These are phyloP conservation scores for Tuber umbilicatum DNA, from an alignment of 495 filamentous ascomycete genomes.

Conservation along the genomic window DNA sequence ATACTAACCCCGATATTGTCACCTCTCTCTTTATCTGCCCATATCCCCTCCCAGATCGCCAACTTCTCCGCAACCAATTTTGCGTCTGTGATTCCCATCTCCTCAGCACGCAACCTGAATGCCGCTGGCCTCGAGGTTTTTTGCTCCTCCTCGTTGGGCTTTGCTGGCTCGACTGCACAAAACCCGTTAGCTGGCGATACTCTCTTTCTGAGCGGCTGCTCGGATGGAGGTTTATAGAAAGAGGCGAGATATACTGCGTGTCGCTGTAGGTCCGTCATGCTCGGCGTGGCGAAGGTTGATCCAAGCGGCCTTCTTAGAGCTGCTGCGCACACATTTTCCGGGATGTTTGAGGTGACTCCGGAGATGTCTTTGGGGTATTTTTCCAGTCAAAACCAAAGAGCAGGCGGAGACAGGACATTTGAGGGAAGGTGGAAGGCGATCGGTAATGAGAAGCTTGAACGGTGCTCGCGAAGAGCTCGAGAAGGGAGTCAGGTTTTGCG, in stretches of 20 bases:
- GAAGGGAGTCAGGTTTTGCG: not conserved
- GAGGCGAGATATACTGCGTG: not conserved
- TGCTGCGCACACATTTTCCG: not conserved
- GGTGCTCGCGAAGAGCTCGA: not conserved
- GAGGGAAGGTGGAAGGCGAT: not conserved
- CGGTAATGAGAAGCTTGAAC: not conserved
- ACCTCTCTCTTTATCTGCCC: not conserved
- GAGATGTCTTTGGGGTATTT: not conserved
- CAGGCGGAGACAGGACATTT: not conserved
- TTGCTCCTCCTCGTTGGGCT: not conserved
- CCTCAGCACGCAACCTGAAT: not conserved
- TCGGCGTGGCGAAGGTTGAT: not conserved
- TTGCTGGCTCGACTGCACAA: not conserved
- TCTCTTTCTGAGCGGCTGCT: not conserved
- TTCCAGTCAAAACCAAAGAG: not conserved
- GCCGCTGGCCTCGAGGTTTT: not conserved
- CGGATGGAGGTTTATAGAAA: not conserved
- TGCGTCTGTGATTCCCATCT: not conserved
- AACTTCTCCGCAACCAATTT: not conserved
- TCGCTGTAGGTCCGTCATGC: not conserved
- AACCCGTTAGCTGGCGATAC: not conserved
- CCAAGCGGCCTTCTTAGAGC: not conserved
- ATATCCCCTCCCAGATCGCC: not conserved
- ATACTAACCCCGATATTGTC: not conserved
- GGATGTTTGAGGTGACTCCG: not conserved